phyloP scores from a whole-genome alignment of 2,329 filamentous ascomycete species.

The Aureobasidium sp. region DNA sequence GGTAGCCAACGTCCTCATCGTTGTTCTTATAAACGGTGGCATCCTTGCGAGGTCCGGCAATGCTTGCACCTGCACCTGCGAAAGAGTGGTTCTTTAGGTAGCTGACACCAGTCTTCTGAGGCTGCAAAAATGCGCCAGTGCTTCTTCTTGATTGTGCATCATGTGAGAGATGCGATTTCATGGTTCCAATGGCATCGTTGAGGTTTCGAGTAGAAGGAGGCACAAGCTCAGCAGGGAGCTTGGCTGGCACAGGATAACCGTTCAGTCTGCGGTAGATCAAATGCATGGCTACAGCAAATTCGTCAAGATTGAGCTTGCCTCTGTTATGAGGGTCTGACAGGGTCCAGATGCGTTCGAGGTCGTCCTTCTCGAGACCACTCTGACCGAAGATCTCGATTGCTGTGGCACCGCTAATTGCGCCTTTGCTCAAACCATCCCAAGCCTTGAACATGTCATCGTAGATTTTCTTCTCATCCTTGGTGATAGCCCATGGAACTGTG shows the following conservation, averaged over 20 bases:
- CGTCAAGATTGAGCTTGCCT: slow-evolving; percentile 87
- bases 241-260: slow-evolving; percentile 85
- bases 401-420: slow-evolving; percentile 82
- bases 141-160: slow-evolving; percentile 87
- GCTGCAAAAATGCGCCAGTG: slow-evolving; percentile 80
- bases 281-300: slow-evolving; percentile 98
- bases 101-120: slow-evolving; percentile 95
- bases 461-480: slow-evolving; percentile 95
- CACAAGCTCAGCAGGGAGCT: slow-evolving; percentile 82
- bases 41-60: slow-evolving; percentile 67
- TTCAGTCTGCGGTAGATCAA: slow-evolving; percentile 96
- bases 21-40: slow-evolving; percentile 96
- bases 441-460: slow-evolving; percentile 93
- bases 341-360: slow-evolving; percentile 91
- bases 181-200: slow-evolving; percentile 82
- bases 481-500: slow-evolving; percentile 96
- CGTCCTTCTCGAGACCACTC: slow-evolving; percentile 82
- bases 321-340: slow-evolving; percentile 90
- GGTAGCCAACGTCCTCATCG: slow-evolving; percentile 75
- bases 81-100: slow-evolving; percentile 96
- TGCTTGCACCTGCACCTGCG: slow-evolving; percentile 47
- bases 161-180: slow-evolving; percentile 81
- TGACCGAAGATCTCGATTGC: slow-evolving; percentile 97
- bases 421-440: slow-evolving; percentile 92
- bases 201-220: slow-evolving; percentile 92